Evolutionary conservation across 1,284 basidiomycete species (phyloP).

Genomic region (Gymnopus androsaceus): DNA sequence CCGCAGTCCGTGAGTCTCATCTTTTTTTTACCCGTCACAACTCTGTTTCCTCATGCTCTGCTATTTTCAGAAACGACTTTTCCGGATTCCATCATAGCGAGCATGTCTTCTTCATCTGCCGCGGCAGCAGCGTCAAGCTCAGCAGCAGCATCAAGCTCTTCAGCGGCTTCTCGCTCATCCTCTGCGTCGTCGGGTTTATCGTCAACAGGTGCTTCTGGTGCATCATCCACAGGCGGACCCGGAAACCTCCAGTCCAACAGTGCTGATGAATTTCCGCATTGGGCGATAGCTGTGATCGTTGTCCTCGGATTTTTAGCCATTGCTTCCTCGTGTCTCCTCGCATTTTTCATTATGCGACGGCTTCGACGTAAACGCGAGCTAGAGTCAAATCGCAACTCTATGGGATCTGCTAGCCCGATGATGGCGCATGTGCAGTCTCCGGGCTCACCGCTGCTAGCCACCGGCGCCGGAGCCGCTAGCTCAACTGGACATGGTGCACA

Average conservation of each 20-base stretch:
- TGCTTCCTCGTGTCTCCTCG: slow-evolving; percentile 61
- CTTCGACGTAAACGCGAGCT: slow-evolving; percentile 52
- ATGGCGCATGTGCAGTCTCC: slow-evolving; percentile 60
- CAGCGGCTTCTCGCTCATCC: slow-evolving; percentile 31
- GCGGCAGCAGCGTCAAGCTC: slow-evolving; percentile 38
- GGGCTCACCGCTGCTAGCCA: slow-evolving; percentile 56
- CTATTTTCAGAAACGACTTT: slow-evolving; percentile 64
- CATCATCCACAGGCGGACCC: slow-evolving; percentile 26
- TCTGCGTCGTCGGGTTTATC: no score
- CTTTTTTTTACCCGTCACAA: not conserved
- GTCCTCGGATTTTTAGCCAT: slow-evolving; percentile 81
- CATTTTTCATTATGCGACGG: slow-evolving; percentile 71
- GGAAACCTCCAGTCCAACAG: slow-evolving; percentile 25
- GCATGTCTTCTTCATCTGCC: slow-evolving; percentile 46
- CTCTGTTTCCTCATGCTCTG: slow-evolving; percentile 7
- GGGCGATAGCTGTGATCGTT: slow-evolving; percentile 88
- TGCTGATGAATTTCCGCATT: slow-evolving; percentile 61
- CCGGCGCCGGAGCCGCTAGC: slow-evolving; percentile 33
- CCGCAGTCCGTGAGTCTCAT: slow-evolving; percentile 68
- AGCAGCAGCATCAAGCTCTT: slow-evolving; percentile 39
- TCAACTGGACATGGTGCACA: slow-evolving; percentile 32
- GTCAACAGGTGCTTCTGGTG: slow-evolving; percentile 32
- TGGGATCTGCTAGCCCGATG: slow-evolving; percentile 80
- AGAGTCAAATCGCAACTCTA: slow-evolving; percentile 66
- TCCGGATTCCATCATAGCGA: slow-evolving; percentile 59